These are phyloP conservation scores for Globisporangium parvum DNA, from an alignment of 352 stramenopile species.

Conservation along the genomic window DNA sequence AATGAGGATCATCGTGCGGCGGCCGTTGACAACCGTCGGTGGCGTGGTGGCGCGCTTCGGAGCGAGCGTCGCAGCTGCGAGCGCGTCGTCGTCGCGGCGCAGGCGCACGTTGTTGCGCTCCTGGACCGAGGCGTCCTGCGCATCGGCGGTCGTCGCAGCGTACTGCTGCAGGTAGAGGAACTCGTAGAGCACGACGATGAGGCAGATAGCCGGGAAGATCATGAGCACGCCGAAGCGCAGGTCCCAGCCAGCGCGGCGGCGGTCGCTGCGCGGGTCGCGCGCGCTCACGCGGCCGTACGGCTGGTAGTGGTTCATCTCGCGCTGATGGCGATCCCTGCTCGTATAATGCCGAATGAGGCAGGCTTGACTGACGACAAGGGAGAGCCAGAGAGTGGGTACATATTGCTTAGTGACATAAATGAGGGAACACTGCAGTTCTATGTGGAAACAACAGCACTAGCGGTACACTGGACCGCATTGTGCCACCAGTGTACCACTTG, in stretches of 20 bases:
- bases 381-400: too few species aligned
- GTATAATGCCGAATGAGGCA: neutral
- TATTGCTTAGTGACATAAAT: too few species aligned
- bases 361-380: neutral
- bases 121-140: slow-evolving; percentile 19
- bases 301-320: slow-evolving; percentile 13
- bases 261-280: slow-evolving; percentile 25
- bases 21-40: slow-evolving; percentile 40
- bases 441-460: too few species aligned
- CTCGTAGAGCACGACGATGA: slow-evolving; percentile 75
- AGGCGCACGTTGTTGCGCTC: slow-evolving; percentile 24
- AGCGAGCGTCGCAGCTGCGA: slow-evolving; percentile 10
- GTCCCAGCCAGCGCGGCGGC: slow-evolving; percentile 34
- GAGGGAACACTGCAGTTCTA: too few species aligned
- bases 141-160: slow-evolving; percentile 26
- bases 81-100: slow-evolving; percentile 19
- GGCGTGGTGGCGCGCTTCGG: slow-evolving; percentile 13
- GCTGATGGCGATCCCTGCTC: neutral
- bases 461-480: too few species aligned
- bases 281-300: slow-evolving; percentile 61
- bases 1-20: slow-evolving; percentile 71
- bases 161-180: slow-evolving; percentile 76
- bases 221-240: slow-evolving; percentile 57
- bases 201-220: slow-evolving; percentile 58
- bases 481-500: too few species aligned